Evolutionary conservation across 805 yeast genomes (phyloP).

Genomic region (Spathaspora passalidarum): DNA sequence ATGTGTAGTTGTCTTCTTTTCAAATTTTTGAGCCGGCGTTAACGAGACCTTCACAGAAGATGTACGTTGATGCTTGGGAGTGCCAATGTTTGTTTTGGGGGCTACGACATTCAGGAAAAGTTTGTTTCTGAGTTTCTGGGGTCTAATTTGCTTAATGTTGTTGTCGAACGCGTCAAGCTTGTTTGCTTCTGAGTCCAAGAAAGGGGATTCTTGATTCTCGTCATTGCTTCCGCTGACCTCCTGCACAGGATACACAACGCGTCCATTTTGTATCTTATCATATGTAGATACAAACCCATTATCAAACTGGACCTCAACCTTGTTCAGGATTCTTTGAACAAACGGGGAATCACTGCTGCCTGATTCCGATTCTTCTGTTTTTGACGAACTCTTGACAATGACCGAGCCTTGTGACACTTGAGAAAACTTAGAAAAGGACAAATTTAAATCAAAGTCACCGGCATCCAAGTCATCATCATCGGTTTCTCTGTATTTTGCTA

Average conservation of each 20-base stretch:
- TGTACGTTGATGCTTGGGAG: constrained; percentile 20
- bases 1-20: constrained; percentile 39
- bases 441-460: constrained; percentile 25
- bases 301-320: constrained; percentile 13
- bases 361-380: constrained; percentile 5
- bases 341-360: constrained; percentile 25
- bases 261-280: not conserved
- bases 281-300: no score
- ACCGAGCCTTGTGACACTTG: constrained; percentile 24
- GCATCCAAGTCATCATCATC: constrained; percentile 17
- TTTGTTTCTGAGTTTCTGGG: not conserved
- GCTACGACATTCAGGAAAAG: not conserved
- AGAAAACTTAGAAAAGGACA: constrained; percentile 38
- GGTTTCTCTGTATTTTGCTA: constrained; percentile 25
- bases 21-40: constrained; percentile 53
- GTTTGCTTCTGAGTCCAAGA: constrained; percentile 1
- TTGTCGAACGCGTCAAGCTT: not conserved
- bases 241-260: not conserved
- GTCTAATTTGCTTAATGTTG: not conserved
- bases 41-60: constrained; percentile 38
- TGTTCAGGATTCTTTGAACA: constrained; percentile 24
- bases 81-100: constrained; percentile 5
- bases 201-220: constrained; percentile 7
- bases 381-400: constrained; percentile 6
- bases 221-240: constrained; percentile 3